phyloP scores from a whole-genome alignment of 1,139 yeast species.

The Candida pseudoviswanathii region DNA sequence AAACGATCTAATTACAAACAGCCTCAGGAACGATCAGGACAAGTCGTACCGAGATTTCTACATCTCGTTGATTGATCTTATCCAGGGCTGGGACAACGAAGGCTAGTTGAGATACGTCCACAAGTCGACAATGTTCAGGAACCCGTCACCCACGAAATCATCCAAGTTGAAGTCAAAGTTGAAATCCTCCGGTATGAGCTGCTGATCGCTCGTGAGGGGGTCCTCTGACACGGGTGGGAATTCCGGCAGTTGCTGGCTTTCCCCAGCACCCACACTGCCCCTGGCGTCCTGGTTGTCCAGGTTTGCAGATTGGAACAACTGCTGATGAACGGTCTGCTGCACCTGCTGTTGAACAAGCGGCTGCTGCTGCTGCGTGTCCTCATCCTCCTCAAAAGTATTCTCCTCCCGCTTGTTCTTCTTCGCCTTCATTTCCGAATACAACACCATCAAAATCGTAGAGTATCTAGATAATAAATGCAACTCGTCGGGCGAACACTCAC shows the following conservation, averaged over 20 bases:
- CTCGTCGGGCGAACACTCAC: conserved; percentile 90
- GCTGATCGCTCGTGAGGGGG: neutral
- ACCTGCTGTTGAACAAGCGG: neutral
- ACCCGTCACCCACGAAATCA: conserved; percentile 5
- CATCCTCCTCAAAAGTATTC: conserved; percentile 15
- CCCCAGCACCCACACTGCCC: no score
- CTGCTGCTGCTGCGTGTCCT: neutral
- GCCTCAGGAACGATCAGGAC: no score
- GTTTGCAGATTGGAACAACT: no score
- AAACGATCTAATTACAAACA: conserved; percentile 1
- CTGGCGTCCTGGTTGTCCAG: no score
- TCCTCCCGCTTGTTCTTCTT: conserved; percentile 18
- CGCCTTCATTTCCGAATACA: conserved; percentile 73
- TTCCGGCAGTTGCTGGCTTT: no score
- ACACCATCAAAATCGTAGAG: conserved; percentile 76
- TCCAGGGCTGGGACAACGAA: conserved; percentile 15
- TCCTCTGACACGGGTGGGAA: no score
- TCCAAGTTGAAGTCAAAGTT: conserved; percentile 4
- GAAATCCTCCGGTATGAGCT: conserved; percentile 1
- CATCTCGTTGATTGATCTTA: conserved; percentile 12
- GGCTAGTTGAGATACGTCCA: conserved; percentile 2
- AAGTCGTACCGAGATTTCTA: conserved; percentile 5
- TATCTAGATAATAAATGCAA: conserved; percentile 80
- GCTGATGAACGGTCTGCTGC: neutral
- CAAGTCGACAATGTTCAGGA: conserved; percentile 6